Percentiles rank a stretch among this genome's conserved stretches.
Conservation (phyloP, 176 grass and related monocot species). For the Aegilops bicornis region DNA sequence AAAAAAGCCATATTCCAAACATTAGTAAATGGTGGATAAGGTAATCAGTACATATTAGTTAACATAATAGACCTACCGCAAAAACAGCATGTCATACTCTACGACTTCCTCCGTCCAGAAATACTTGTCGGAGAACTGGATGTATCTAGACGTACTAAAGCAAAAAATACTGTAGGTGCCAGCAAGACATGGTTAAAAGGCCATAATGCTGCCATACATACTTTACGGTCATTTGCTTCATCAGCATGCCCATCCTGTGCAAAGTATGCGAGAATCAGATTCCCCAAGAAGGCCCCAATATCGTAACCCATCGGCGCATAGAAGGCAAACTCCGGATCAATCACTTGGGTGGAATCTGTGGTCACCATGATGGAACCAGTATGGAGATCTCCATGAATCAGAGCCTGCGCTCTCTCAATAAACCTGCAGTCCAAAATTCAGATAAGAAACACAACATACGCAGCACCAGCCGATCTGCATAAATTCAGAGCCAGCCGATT, state of each 20-base stretch:
- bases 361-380: conserved; percentile 96
- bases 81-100: background rate
- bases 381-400: conserved; percentile 96
- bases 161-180: background rate
- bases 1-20: background rate
- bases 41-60: background rate
- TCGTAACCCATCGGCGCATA: conserved; percentile 94
- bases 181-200: background rate
- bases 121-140: too few relatives aligned
- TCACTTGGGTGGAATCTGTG: conserved; percentile 76
- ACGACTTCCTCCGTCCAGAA: too few relatives aligned
- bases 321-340: conserved; percentile 93
- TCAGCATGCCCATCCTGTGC: conserved; percentile 89
- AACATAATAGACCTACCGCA: background rate
- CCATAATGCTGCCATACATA: conserved; percentile 26
- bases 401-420: conserved; percentile 87
- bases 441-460: background rate
- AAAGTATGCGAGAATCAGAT: conserved; percentile 87
- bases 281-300: conserved; percentile 95
- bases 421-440: conserved; percentile 51
- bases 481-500: background rate
- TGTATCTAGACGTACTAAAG: background rate
- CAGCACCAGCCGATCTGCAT: background rate
- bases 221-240: conserved; percentile 66
- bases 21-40: background rate